Evolutionary conservation across 2,329 filamentous ascomycete species (phyloP), one percentile per base, ranked within the genome.

Genomic region (Xylariaceae sp.): DNA sequence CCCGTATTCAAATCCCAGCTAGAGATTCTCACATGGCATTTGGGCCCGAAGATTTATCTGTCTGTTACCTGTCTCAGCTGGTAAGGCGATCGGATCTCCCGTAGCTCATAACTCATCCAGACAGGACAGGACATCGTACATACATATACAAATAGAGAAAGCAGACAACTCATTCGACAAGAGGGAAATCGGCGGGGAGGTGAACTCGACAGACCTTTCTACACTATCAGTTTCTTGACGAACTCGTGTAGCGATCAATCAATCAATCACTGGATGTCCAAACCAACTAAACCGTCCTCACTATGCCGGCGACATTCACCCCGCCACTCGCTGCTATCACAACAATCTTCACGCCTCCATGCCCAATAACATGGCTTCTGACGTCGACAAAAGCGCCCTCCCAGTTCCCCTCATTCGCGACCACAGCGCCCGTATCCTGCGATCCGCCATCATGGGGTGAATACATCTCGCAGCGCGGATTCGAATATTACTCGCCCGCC

Each of bases 291-390:
- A 53, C 28, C 21, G 26, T 44, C 46, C 14, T 6, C 39, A 58
- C 14, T 33, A 63, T 63, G 56, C 9, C 55, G 43, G 53, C 46
- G 33, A 62, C 53, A 6, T 50, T 59, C n/a, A 55, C 48, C 36
- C 50, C 62, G 41, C 62, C 60, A 2, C 68, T 78, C 33, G 72
- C 73, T 31, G 70, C 75, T 11, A 71, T 78, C 45, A 76, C 75
- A 19, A 75, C 75, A 40, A 61, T 78, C 39, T 78, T 78, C 63
- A 73, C 67, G 21, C 75, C 74, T 6, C 71, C 75, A 4, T 78
- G 76, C 58, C 43, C 71, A 29, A 74, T 67, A 9, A 69, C 71
- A 8, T 78, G 75, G 75, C 67, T 78, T n/a, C 45, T 77, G 23
- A 76, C 74, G 1, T 71, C 70, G 1, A 72, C 71, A 23, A 72